Conservation (phyloP, 176 grass and related monocot species). For the Bolboschoenus planiculmis region DNA sequence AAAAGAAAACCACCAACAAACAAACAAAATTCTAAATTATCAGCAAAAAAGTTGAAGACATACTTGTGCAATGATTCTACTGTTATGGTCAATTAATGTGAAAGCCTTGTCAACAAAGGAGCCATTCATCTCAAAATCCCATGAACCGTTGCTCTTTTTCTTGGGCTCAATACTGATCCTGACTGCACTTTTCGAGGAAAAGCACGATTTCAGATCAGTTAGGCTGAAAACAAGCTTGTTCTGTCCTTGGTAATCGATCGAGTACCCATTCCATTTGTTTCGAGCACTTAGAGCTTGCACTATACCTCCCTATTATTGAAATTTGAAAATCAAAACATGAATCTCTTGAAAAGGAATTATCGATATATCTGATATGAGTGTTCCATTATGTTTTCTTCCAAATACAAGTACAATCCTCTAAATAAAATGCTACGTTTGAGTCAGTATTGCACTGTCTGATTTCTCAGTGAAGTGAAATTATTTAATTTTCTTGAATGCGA, state of each 20-base stretch:
- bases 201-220: slow-evolving; percentile 60
- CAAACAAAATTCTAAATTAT: neutral
- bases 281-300: slow-evolving; percentile 62
- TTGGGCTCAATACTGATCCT: slow-evolving; percentile 54
- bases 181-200: slow-evolving; percentile 35
- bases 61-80: slow-evolving; percentile 67
- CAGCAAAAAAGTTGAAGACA: neutral
- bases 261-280: slow-evolving; percentile 74
- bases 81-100: slow-evolving; percentile 44
- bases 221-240: slow-evolving; percentile 64
- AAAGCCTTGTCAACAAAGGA: slow-evolving; percentile 72
- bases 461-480: neutral
- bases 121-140: slow-evolving; percentile 62
- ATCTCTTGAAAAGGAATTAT: neutral
- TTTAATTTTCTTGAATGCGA: neutral
- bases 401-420: too few species aligned
- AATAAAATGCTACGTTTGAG: too few species aligned
- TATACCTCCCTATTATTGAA: slow-evolving; percentile 53
- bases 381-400: too few species aligned
- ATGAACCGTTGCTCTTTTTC: slow-evolving; percentile 37
- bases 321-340: neutral
- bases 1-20: neutral
- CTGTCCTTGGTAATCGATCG: slow-evolving; percentile 51
- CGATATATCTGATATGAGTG: neutral
- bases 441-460: too few species aligned